Evolutionary conservation across 108 stramenopile species (phyloP).

Genomic region (Nitzschia inconspicua): DNA sequence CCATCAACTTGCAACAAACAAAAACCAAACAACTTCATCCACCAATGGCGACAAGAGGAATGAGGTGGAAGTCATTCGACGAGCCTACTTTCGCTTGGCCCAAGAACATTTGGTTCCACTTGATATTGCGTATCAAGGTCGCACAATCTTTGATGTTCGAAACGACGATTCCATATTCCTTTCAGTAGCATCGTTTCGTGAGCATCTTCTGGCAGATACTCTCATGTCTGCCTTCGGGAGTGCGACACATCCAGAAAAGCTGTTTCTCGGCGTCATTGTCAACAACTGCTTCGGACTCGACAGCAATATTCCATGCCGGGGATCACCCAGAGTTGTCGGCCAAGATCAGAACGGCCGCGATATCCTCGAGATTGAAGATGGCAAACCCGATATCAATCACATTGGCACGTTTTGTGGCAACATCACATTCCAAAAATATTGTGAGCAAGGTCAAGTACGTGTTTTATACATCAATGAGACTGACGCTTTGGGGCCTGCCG

Average conservation of each 20-base stretch:
- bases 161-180: constrained; percentile 58
- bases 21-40: too few species aligned
- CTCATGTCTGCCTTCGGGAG: constrained; percentile 70
- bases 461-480: constrained; percentile 78
- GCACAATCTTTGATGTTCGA: background rate
- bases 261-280: constrained; percentile 82
- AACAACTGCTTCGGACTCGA: constrained; percentile 84
- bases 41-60: too few species aligned
- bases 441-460: constrained; percentile 65
- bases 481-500: constrained; percentile 83
- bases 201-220: constrained; percentile 76
- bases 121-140: constrained; percentile 3
- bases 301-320: background rate
- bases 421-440: constrained; percentile 30
- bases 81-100: constrained; percentile 4
- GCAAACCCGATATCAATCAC: constrained; percentile 64
- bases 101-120: constrained; percentile 4
- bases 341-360: constrained; percentile 40
- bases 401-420: constrained; percentile 61
- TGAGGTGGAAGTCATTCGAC: background rate
- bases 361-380: constrained; percentile 29
- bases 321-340: constrained; percentile 45
- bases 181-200: constrained; percentile 82
- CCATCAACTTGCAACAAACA: too few species aligned
- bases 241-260: constrained; percentile 62